Evolutionary conservation across 1,284 basidiomycete species (phyloP).

Genomic region (Cutaneotrichosporon mucoides): DNA sequence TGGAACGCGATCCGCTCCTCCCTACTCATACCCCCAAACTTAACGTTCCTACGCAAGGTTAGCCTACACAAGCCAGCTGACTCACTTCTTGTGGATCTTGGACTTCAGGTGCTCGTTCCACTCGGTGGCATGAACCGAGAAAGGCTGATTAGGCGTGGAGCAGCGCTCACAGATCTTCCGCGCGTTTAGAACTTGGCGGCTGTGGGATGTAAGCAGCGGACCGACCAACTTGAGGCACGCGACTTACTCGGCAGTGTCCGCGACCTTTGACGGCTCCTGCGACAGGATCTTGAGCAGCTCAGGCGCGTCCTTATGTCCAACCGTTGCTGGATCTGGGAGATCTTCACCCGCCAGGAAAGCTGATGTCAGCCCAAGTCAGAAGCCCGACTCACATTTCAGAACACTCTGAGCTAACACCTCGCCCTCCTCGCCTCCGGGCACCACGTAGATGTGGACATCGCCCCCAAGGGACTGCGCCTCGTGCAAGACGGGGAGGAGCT

Average conservation of each 20-base stretch:
- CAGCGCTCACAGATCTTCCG: conserved; percentile 68
- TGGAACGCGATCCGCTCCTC: conserved; percentile 26
- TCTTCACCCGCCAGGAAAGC: conserved; percentile 58
- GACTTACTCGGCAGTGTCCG: conserved; percentile 49
- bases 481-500: conserved; percentile 71
- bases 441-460: conserved; percentile 46
- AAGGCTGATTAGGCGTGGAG: conserved; percentile 62
- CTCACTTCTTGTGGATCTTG: conserved; percentile 56
- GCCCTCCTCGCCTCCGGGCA: conserved; percentile 61
- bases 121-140: conserved; percentile 67
- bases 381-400: conserved; percentile 51
- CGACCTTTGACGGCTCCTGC: conserved; percentile 29
- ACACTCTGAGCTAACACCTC: conserved; percentile 55
- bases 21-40: conserved; percentile 1
- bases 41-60: neutral
- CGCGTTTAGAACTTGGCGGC: conserved; percentile 60
- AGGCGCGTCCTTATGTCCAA: conserved; percentile 58
- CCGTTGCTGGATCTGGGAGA: conserved; percentile 59
- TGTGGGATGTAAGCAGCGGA: conserved; percentile 2
- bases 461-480: conserved; percentile 51
- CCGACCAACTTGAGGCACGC: no score
- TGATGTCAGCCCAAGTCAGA: conserved; percentile 32
- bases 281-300: conserved; percentile 54
- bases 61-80: neutral
- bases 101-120: conserved; percentile 64